Base-by-base conservation (phyloP, 2,329 filamentous ascomycete genomes). In the Calycina herbarum region DNA sequence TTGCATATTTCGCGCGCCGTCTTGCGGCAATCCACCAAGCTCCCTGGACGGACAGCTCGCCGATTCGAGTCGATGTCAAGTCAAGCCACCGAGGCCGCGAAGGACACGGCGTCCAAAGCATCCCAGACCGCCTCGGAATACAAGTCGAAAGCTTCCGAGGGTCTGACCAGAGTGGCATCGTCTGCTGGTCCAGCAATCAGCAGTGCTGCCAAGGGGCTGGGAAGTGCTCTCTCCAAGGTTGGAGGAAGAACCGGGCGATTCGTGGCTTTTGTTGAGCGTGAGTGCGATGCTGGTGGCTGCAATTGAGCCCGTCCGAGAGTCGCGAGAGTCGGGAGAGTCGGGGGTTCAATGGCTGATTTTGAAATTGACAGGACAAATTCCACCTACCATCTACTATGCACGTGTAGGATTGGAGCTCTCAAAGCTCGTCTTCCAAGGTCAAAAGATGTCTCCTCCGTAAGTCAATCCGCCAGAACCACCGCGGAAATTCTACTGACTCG, bases 371-470 rank as follows among this genome's bases (percentile, higher is more conserved):
- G 94, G 89, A 79, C 85, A 95, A 82, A 87, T 94, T 73, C 95
- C 95, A 73, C 89, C 89, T 69, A 89, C 93, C 70, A 78, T 96
- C 78, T 97, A 97, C 87, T 99, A 98, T 85, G 89, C 90, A 76
- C 91, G 89, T 79, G 94, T 98, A 77, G 91, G 85, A 74, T 82
- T 94, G 71, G 95, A 99, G 85, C 85, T 98, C 67, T 86, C 86
- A 78, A 96, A 92, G 86, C 85, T 97, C 73, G 87, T 98, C 72
- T 93, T 93, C 83, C 87, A 88, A 75, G 89, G 88, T 79, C 93
- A 94, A 81, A 92, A 91, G 83, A 97, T 99, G 93, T 83, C 85
- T 77, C 93, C 93, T 81, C 95, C 95, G 95, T 99, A 91, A 88
- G 94, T 83, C 31, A 58, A 35, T 17, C 24, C 35, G 54, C 11